Percentiles rank a stretch among this genome's conserved stretches.
Evolutionary conservation across 345 rosid species (phyloP).

Genomic region (Acer yangbiense): DNA sequence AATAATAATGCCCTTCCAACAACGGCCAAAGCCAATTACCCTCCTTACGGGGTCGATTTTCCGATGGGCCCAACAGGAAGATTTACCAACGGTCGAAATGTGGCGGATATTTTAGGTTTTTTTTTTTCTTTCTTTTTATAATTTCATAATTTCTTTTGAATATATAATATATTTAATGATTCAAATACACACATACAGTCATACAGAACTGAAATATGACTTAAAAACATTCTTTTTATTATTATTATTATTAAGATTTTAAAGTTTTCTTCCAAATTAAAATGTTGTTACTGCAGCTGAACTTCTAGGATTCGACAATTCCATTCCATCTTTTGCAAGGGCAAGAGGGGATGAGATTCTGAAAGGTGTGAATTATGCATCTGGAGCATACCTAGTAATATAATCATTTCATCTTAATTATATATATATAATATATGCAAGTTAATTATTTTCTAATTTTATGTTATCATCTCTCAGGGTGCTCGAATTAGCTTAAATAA

Average conservation of each 20-base stretch:
- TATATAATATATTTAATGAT: no score
- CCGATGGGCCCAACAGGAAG: constrained; percentile 60
- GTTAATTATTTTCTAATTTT: neutral
- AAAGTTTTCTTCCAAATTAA: neutral
- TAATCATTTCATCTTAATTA: no score
- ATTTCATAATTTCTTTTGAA: neutral
- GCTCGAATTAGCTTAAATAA: constrained; percentile 32
- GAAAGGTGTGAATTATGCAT: no score
- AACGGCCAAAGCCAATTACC: constrained; percentile 46
- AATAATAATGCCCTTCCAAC: constrained; percentile 57
- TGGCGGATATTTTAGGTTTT: constrained; percentile 50
- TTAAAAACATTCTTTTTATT: no score
- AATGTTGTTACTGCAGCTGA: constrained; percentile 28
- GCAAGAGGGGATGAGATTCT: neutral
- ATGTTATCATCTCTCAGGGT: constrained; percentile 36
- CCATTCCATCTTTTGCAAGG: constrained; percentile 37
- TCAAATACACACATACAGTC: no score
- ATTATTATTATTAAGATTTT: no score
- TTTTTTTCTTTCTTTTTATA: neutral
- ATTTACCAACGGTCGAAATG: constrained; percentile 54
- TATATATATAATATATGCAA: neutral
- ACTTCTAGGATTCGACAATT: constrained; percentile 37
- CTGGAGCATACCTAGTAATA: no score
- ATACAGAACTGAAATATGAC: no score
- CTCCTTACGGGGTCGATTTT: constrained; percentile 60